Evolutionary conservation across 345 rosid species (phyloP), one percentile per base, ranked within the genome.

Genomic region (Limnanthes douglasii): DNA sequence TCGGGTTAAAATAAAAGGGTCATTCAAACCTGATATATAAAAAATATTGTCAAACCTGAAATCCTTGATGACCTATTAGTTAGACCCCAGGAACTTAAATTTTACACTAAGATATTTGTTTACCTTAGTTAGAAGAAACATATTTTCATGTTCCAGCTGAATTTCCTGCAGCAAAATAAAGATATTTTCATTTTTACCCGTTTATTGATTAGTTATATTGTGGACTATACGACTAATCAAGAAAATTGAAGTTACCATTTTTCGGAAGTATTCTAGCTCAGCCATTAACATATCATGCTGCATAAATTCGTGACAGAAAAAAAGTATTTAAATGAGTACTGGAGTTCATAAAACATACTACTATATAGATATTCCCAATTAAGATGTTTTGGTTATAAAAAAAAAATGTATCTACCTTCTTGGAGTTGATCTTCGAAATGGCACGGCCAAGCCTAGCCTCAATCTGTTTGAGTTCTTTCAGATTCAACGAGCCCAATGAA

Each of bases 371-470:
- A 12, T 6, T 28, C 39, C 13, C 23, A 5, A 13, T 3, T 11
- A 15, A 34, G 14, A 33, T n/a, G n/a, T n/a, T n/a, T 33, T 5
- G 9, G 15, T 30, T 21, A 5, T 24, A 31, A 12, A 27, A 50
- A 15, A 12, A n/a, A n/a, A n/a, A n/a, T 46, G 6, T 35, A 18
- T 34, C 5, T 74, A 90, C 98, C 94, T 90, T 90, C 71, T 90
- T 90, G 32, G 98, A 80, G 53, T 96, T 75, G 57, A 90, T 84
- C 48, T 96, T 61, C 3, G 86, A 69, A 39, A 90, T 78, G 42
- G 96, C 98, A 31, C 93, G 72, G 37, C 84, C 98, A 37, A 90
- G 96, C 63, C 88, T 77, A 27, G 77, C 80, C 64, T 90, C 98
- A 41, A 84, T 70, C 43, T 84, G 96, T 70, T 84, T 90, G 24